These are phyloP conservation scores for Melaleuca alternifolia DNA, from an alignment of 345 rosid species.

Conservation along the genomic window DNA sequence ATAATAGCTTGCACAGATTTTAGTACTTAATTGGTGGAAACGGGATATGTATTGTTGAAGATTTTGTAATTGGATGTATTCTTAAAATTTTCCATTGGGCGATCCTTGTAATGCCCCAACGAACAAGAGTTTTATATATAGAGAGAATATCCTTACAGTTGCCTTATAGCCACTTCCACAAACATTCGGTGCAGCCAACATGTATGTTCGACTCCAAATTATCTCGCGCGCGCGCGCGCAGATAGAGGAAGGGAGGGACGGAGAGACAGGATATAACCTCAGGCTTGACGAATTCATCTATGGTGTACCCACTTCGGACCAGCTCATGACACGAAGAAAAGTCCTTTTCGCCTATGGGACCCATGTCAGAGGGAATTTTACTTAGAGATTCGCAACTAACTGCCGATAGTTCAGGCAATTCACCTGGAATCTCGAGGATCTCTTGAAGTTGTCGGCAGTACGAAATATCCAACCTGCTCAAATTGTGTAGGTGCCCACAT, in stretches of 20 bases:
- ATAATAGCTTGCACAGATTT: no score
- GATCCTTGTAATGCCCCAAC: neutral
- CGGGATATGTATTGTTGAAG: neutral
- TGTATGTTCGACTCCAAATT: neutral
- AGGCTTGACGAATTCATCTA: no score
- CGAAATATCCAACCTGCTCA: neutral
- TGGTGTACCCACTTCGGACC: no score
- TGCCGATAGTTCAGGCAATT: rapidly evolving
- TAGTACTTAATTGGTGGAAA: neutral
- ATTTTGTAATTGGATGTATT: neutral
- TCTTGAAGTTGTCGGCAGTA: neutral
- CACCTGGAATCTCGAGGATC: neutral
- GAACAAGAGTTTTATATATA: neutral
- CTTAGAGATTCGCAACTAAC: neutral
- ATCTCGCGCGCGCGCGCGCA: no score
- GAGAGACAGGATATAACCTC: neutral
- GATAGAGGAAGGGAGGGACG: no score
- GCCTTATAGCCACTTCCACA: neutral
- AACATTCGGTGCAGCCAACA: neutral
- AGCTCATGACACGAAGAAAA: no score
- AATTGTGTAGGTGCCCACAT: neutral
- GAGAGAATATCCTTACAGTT: neutral
- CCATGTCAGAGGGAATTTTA: neutral
- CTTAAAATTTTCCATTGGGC: neutral
- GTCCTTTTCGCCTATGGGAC: no score